These are phyloP conservation scores for Claviceps humidiphila DNA, from an alignment of 2,329 filamentous ascomycete species.

Conservation along the genomic window DNA sequence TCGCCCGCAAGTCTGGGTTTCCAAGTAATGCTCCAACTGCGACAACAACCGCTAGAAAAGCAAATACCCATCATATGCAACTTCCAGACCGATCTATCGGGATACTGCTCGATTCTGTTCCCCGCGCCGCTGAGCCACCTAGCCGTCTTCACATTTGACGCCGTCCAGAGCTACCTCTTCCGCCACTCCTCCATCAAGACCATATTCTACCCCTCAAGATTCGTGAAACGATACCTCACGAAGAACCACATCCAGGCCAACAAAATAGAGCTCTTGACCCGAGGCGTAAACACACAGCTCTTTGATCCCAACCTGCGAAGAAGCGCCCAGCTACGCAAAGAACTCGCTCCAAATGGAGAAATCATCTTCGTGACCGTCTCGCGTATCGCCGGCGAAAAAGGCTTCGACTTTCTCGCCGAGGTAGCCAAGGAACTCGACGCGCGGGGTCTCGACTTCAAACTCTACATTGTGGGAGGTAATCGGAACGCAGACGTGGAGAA, in stretches of 20 bases:
- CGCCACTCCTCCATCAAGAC: conserved; percentile 46
- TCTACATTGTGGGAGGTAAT: conserved; percentile 57
- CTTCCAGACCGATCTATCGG: conserved; percentile 58
- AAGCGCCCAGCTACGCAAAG: conserved; percentile 35
- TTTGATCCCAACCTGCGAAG: conserved; percentile 41
- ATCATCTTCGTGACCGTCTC: conserved; percentile 54
- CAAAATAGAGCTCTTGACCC: conserved; percentile 47
- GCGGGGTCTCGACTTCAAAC: conserved; percentile 44
- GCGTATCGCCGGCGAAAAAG: conserved; percentile 56
- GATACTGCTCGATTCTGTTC: conserved; percentile 58
- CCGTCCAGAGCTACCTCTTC: conserved; percentile 55
- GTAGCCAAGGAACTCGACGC: conserved; percentile 40
- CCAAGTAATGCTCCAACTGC: conserved; percentile 55
- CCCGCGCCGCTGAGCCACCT: conserved; percentile 46
- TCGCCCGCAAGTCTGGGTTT: conserved; percentile 58
- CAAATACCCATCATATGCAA: conserved; percentile 52
- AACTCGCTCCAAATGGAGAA: conserved; percentile 48
- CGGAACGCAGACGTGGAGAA: conserved; percentile 48
- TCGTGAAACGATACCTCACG: conserved; percentile 48
- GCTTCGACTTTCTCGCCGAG: conserved; percentile 52
- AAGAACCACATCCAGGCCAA: conserved; percentile 38
- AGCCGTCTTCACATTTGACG: conserved; percentile 47
- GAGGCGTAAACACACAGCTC: conserved; percentile 50
- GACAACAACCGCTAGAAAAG: conserved; percentile 39
- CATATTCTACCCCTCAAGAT: conserved; percentile 56